These are phyloP conservation scores for Phaeolepiota aurea DNA, from an alignment of 768 basidiomycete genomes.

Conservation along the genomic window DNA sequence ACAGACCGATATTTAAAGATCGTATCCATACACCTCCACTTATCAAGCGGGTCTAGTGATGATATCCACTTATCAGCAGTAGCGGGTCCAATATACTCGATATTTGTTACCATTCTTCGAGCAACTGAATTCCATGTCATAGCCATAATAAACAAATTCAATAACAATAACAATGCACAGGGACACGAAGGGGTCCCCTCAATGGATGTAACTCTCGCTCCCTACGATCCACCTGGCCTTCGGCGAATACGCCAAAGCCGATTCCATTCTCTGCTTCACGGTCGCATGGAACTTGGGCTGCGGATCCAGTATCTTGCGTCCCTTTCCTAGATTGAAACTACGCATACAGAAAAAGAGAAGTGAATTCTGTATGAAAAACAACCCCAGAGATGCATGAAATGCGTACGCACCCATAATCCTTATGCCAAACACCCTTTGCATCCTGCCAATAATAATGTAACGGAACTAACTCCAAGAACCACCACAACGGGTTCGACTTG, in stretches of 20 bases:
- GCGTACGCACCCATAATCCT: conserved; percentile 41
- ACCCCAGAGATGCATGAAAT: neutral
- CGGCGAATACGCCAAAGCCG: conserved; percentile 46
- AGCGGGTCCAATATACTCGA: no score
- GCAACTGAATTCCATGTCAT: no score
- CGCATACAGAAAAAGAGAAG: neutral
- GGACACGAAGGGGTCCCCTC: conserved; percentile 1
- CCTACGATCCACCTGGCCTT: conserved; percentile 41
- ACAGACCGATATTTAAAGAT: no score
- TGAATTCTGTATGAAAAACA: no score
- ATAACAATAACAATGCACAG: no score
- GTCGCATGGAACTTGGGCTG: conserved; percentile 55
- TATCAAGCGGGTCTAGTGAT: no score
- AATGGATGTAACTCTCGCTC: conserved; percentile 37
- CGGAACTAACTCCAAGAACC: conserved; percentile 66
- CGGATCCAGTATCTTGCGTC: conserved; percentile 36
- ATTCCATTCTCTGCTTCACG: conserved; percentile 51
- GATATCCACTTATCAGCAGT: no score
- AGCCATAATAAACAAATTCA: no score
- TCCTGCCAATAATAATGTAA: conserved; percentile 50
- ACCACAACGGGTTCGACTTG: conserved; percentile 40
- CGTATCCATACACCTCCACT: no score
- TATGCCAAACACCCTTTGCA: conserved; percentile 42
- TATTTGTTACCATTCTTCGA: no score
- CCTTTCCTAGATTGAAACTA: conserved; percentile 50